A percentile compares a stretch with the other conserved stretches of the same genome.
Conservation (phyloP, 805 yeast genomes). For the Maudiozyma bulderi region DNA sequence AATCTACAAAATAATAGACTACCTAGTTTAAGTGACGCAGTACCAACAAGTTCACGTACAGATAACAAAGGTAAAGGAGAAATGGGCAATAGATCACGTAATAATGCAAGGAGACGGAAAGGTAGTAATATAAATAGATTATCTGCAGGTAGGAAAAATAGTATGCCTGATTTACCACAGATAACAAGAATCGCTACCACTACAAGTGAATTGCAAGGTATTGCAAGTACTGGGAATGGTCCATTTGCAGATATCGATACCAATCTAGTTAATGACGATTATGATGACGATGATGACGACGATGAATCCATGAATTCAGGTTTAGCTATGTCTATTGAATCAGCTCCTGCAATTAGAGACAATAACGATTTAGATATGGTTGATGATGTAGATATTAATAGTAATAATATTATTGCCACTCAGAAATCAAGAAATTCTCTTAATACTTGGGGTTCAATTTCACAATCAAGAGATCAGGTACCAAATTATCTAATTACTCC, state of each 20-base stretch:
- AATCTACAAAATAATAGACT: slow-evolving; percentile 13
- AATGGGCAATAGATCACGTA: not conserved
- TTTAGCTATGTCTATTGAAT: slow-evolving; percentile 1
- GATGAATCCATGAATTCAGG: slow-evolving; percentile 2
- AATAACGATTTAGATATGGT: slow-evolving; percentile 1
- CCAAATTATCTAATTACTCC: slow-evolving; percentile 5
- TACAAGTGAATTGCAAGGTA: not conserved
- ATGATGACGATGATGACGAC: not conserved
- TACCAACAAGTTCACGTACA: slow-evolving; percentile 6
- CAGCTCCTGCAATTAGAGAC: slow-evolving; percentile 2
- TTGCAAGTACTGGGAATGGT: not conserved
- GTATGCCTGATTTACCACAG: not conserved
- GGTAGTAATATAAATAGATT: not conserved
- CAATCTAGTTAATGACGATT: not conserved
- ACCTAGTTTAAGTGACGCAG: slow-evolving; percentile 10
- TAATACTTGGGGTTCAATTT: slow-evolving; percentile 1
- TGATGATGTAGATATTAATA: not conserved
- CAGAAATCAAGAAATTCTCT: slow-evolving; percentile 1
- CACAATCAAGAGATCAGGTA: not conserved
- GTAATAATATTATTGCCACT: not conserved
- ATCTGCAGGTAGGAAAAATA: not conserved
- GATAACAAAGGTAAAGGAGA: not conserved
- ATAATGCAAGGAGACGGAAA: not conserved
- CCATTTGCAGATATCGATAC: not conserved
- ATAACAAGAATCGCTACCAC: not conserved